These are phyloP conservation scores for Alternaria alternata DNA, from an alignment of 2,329 filamentous ascomycete genomes.

Conservation along the genomic window DNA sequence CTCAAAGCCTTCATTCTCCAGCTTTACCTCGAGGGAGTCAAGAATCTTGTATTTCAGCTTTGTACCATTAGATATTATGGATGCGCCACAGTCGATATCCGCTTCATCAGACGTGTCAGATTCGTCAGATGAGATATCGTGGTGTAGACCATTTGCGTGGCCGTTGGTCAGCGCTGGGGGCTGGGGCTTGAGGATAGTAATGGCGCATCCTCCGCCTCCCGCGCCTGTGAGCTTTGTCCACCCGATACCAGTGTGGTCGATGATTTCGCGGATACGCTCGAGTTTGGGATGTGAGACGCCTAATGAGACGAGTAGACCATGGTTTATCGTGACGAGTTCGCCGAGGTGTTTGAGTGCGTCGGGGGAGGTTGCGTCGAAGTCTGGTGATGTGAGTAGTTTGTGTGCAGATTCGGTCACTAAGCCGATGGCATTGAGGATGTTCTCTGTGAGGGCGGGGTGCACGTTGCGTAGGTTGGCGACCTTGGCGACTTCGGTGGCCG, in stretches of 20 bases:
- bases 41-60: slow-evolving; percentile 56
- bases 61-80: slow-evolving; percentile 43
- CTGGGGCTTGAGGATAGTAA: slow-evolving; percentile 82
- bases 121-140: slow-evolving; percentile 33
- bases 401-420: slow-evolving; percentile 69
- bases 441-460: slow-evolving; percentile 79
- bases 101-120: slow-evolving; percentile 37
- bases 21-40: slow-evolving; percentile 68
- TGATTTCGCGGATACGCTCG: slow-evolving; percentile 86
- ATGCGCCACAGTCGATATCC: slow-evolving; percentile 37
- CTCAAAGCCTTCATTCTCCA: slow-evolving; percentile 70
- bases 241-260: slow-evolving; percentile 83
- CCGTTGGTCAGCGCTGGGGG: slow-evolving; percentile 56
- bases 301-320: slow-evolving; percentile 87
- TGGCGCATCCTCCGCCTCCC: slow-evolving; percentile 93
- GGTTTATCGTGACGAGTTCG: slow-evolving; percentile 91
- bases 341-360: slow-evolving; percentile 77
- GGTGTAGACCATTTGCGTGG: slow-evolving; percentile 34
- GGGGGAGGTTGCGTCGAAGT: slow-evolving; percentile 72
- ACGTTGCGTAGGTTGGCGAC: slow-evolving; percentile 75
- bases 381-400: slow-evolving; percentile 63
- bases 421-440: slow-evolving; percentile 87
- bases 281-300: slow-evolving; percentile 94
- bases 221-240: slow-evolving; percentile 98
- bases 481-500: slow-evolving; percentile 84